Conservation (phyloP, 2,329 filamentous ascomycete species). For the Colletotrichum musae region DNA sequence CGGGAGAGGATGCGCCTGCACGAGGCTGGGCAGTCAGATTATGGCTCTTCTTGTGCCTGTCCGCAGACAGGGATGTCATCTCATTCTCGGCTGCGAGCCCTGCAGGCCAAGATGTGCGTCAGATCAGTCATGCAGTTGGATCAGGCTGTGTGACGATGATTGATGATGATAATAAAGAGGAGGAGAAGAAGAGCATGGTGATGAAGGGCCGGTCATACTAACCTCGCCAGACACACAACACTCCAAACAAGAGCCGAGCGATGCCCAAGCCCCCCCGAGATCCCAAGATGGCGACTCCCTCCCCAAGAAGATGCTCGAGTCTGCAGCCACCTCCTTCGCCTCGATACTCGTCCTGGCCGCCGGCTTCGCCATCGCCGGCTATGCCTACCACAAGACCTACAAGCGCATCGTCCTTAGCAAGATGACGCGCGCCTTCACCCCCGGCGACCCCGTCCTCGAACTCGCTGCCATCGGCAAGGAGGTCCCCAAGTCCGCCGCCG, state of each 20-base stretch:
- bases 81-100: background rate
- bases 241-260: conserved; percentile 17
- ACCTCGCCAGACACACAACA: conserved; percentile 24
- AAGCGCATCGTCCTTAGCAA: conserved; percentile 93
- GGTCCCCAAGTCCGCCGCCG: conserved; percentile 60
- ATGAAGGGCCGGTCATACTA: conserved; percentile 1
- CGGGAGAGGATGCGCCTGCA: background rate
- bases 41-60: background rate
- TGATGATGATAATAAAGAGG: too few species aligned
- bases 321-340: conserved; percentile 81
- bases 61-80: conserved; percentile 20
- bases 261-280: background rate
- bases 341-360: conserved; percentile 80
- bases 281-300: conserved; percentile 52
- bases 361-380: conserved; percentile 77
- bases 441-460: conserved; percentile 90
- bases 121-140: background rate
- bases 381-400: conserved; percentile 86
- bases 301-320: conserved; percentile 77
- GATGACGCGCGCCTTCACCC: conserved; percentile 91
- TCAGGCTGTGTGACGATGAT: too few species aligned
- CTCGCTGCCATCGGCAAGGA: conserved; percentile 78
- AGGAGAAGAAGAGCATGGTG: background rate
- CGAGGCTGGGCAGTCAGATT: conserved; percentile 24
- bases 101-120: conserved; percentile 34